Base-by-base conservation (phyloP, 2,329 filamentous ascomycete species). In the Hymenotorrendiella dingleyae region DNA sequence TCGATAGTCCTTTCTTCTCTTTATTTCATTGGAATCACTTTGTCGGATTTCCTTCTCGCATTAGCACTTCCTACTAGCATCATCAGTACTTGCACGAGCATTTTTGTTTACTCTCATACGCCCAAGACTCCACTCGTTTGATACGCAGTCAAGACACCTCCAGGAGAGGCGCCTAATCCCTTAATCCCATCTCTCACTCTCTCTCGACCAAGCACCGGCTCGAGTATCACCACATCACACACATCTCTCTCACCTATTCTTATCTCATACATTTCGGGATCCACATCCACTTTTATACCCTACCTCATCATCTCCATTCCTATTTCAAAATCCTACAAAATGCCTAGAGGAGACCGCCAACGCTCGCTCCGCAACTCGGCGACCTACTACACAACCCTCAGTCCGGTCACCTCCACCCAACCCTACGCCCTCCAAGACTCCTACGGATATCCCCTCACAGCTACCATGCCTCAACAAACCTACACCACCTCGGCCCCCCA, bases 131-230 rank as follows among this genome's bases (percentile, higher is more conserved):
- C 49, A 42, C 44, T 52, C 47, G 49, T 55, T 51, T 48, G 43
- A 48, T 33, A 46, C 43, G 39, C 40, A 48, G 40, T 49, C 17
- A 11, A 29, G 28, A 20, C 22, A 12, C 48, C 54, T 58, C 55
- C 54, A 38, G 54, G 50, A 47, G 54, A 54, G 56, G 56, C 42
- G 36, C 47, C 46, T 53, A 55, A 52, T 54, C 39, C 42, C 42
- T 8, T 50, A 55, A 55, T 50, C 50, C 42, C 34, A 20, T 20
- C 32, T 27, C 40, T 42, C 36, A 12, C 33, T 44, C 22, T 21
- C 30, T 27, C 30, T 26, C 34, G 34, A 38, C 29, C 40, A 42
- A 27, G 17, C 40, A 30, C 36, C 11, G 12, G 19, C 20, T 40
- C 26, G 12, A 33, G 20, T 19, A 20, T 26, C 21, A 34, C 23